These are phyloP conservation scores for Boletus sp. DNA, from an alignment of 1,284 basidiomycete species.

Conservation along the genomic window DNA sequence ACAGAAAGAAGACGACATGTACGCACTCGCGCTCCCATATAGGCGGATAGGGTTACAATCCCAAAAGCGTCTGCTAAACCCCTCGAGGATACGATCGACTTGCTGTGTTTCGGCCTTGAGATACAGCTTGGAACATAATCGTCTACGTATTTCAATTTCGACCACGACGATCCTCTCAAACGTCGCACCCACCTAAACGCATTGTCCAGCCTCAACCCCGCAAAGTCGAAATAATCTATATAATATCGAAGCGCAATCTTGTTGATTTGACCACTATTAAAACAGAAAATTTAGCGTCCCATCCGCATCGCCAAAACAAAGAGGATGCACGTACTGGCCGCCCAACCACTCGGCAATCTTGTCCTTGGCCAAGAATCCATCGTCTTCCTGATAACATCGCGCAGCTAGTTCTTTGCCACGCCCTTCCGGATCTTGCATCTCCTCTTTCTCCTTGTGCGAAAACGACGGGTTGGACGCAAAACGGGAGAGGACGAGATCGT, in stretches of 20 bases:
- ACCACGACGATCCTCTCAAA: neutral
- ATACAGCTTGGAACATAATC: constrained; percentile 86
- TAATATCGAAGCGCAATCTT: constrained; percentile 74
- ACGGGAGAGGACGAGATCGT: constrained; percentile 42
- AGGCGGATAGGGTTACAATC: constrained; percentile 81
- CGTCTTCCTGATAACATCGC: constrained; percentile 86
- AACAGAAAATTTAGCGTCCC: constrained; percentile 11
- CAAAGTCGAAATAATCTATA: constrained; percentile 89
- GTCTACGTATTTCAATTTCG: constrained; percentile 41
- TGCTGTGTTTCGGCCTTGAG: constrained; percentile 97
- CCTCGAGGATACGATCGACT: constrained; percentile 92
- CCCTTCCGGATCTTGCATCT: constrained; percentile 55
- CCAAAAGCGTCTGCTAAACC: constrained; percentile 87
- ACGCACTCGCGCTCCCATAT: constrained; percentile 80
- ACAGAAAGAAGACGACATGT: constrained; percentile 3
- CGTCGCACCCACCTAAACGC: constrained; percentile 73
- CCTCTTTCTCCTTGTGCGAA: constrained; percentile 50
- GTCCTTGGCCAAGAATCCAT: constrained; percentile 75
- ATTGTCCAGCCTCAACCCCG: constrained; percentile 74
- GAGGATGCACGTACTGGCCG: constrained; percentile 60
- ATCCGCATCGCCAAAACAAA: neutral
- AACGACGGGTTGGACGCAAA: constrained; percentile 45
- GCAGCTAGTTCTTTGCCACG: constrained; percentile 71
- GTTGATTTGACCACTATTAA: constrained; percentile 67
- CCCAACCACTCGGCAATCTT: constrained; percentile 97